Evolutionary conservation across 2,329 filamentous ascomycete species (phyloP).

Genomic region (Trichoderma afroharzianum): DNA sequence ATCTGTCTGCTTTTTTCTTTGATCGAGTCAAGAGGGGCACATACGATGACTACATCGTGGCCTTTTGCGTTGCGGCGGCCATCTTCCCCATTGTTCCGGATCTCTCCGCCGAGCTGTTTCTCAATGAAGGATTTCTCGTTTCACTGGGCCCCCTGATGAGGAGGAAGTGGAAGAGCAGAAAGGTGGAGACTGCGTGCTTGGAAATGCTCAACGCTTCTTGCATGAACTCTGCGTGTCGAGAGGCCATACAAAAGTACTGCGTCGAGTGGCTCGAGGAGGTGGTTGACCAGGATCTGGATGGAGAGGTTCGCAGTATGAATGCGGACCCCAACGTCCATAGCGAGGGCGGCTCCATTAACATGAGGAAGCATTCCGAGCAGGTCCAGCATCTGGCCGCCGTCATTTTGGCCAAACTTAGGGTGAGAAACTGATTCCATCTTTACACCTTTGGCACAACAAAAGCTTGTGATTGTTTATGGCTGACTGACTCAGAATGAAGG

Average conservation of each 20-base stretch:
- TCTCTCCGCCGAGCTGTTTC: constrained; percentile 72
- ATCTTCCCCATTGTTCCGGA: constrained; percentile 83
- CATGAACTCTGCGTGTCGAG: constrained; percentile 76
- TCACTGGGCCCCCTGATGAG: constrained; percentile 73
- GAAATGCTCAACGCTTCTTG: constrained; percentile 91
- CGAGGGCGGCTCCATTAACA: constrained; percentile 54
- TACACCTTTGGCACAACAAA: neutral
- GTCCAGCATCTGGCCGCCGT: constrained; percentile 68
- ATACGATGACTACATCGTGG: constrained; percentile 83
- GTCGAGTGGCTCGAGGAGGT: constrained; percentile 83
- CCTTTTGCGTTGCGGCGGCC: constrained; percentile 86
- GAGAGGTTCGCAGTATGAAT: constrained; percentile 46
- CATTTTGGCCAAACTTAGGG: constrained; percentile 68
- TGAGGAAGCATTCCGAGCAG: constrained; percentile 58
- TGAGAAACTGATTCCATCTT: constrained; percentile 31
- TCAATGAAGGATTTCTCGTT: constrained; percentile 81
- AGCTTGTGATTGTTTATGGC: constrained; percentile 29
- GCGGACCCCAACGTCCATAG: constrained; percentile 57
- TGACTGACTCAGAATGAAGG: constrained; percentile 54
- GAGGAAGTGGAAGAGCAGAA: constrained; percentile 76
- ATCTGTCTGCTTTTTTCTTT: constrained; percentile 72
- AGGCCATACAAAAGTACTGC: constrained; percentile 81
- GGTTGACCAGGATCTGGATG: constrained; percentile 66
- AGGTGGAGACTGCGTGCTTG: constrained; percentile 80
- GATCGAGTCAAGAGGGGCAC: constrained; percentile 67